A percentile compares a stretch with the other conserved stretches of the same genome.
Conservation (phyloP, 768 basidiomycete species). For the Scleroderma citrinum region DNA sequence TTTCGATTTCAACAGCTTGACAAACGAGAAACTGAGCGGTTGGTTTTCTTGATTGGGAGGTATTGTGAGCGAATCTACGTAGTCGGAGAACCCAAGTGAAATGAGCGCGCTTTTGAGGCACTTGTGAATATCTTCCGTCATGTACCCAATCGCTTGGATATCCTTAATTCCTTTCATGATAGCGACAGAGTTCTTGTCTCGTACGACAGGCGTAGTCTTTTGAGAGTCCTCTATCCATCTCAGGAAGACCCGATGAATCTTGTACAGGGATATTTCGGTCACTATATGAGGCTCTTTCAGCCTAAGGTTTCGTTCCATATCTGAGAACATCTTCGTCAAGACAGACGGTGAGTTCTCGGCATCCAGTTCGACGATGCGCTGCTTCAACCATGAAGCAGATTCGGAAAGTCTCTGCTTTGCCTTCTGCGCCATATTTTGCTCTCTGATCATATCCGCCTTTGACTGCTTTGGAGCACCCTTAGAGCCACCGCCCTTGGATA, state of each 20-base stretch:
- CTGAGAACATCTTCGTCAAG: constrained; percentile 30
- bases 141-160: constrained; percentile 30
- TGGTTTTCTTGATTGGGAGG: constrained; percentile 17
- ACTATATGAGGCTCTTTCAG: constrained; percentile 38
- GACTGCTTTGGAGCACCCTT: constrained; percentile 26
- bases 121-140: constrained; percentile 25
- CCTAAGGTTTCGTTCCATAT: constrained; percentile 41
- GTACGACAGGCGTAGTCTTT: constrained; percentile 30
- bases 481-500: constrained; percentile 8
- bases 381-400: constrained; percentile 47
- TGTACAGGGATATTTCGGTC: constrained; percentile 47
- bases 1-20: constrained; percentile 48
- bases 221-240: constrained; percentile 46
- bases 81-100: constrained; percentile 44
- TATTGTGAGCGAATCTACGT: constrained; percentile 21
- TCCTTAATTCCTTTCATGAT: constrained; percentile 47
- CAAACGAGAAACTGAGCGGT: constrained; percentile 44
- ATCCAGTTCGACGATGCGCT: constrained; percentile 36
- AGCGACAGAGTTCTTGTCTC: constrained; percentile 41
- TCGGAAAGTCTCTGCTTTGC: constrained; percentile 34
- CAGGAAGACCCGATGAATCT: constrained; percentile 44
- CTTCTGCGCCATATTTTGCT: constrained; percentile 42
- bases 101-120: constrained; percentile 36
- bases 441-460: constrained; percentile 37
- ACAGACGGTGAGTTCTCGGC: constrained; percentile 12